Conservation (phyloP, 169 alveolate species). For the Ichthyophthirius multifiliis region DNA sequence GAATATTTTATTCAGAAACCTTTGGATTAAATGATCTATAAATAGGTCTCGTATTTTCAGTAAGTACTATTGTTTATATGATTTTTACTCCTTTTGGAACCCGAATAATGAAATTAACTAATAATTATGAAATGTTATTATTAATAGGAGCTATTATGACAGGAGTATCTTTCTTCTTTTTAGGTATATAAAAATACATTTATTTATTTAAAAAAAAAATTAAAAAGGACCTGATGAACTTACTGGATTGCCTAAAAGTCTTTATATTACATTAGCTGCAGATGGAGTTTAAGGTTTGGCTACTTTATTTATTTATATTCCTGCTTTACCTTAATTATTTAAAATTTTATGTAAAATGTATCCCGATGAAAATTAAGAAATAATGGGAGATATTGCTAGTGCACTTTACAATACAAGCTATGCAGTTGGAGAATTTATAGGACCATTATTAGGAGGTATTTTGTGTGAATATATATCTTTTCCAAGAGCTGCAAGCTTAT, state of each 20-base stretch:
- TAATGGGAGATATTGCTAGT: not conserved
- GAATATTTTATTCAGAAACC: not conserved
- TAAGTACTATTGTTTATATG: not conserved
- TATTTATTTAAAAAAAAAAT: no score
- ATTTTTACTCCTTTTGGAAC: not conserved
- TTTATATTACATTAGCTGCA: not conserved
- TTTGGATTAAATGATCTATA: not conserved
- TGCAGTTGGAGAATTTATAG: not conserved
- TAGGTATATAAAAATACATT: no score
- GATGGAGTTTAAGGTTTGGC: not conserved
- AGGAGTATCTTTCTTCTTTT: not conserved
- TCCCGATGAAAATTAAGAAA: slow-evolving; percentile 2
- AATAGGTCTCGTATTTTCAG: not conserved
- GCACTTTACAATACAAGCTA: not conserved
- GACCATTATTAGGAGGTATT: not conserved
- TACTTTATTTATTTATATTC: not conserved
- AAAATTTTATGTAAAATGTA: not conserved
- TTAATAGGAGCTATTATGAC: not conserved
- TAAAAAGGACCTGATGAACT: not conserved
- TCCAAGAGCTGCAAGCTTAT: not conserved
- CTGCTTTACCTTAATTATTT: not conserved
- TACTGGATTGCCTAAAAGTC: not conserved
- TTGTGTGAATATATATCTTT: not conserved
- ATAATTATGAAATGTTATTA: not conserved
- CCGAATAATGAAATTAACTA: not conserved